Conservation (phyloP, 1,284 basidiomycete genomes). For the Stygiomarasmius scandens region DNA sequence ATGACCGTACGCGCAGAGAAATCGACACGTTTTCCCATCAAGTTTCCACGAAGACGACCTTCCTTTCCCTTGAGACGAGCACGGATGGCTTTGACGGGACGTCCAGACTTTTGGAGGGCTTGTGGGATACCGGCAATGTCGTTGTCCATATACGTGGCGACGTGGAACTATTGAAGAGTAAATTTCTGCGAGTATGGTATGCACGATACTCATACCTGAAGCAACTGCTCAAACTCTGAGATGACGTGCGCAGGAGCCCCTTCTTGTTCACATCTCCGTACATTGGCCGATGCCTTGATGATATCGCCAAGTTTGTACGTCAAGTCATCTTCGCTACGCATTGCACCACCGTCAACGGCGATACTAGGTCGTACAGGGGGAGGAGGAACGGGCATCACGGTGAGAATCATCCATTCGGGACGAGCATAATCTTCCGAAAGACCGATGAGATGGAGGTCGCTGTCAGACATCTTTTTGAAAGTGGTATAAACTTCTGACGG, state of each 20-base stretch:
- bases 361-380: conserved; percentile 98
- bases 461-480: conserved; percentile 90
- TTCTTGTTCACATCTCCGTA: conserved; percentile 93
- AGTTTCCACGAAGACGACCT: conserved; percentile 94
- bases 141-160: conserved; percentile 99
- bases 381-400: conserved; percentile 96
- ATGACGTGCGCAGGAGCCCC: conserved; percentile 97
- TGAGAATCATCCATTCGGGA: conserved; percentile 99
- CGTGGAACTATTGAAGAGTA: conserved; percentile 75
- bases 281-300: conserved; percentile 93
- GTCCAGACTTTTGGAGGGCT: conserved; percentile 95
- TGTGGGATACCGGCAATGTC: conserved; percentile 98
- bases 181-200: conserved; percentile 5
- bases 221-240: conserved; percentile 93
- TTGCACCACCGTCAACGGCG: conserved; percentile 92
- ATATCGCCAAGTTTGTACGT: conserved; percentile 99
- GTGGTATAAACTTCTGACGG: conserved; percentile 91
- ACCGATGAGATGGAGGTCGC: conserved; percentile 90
- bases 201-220: conserved; percentile 63
- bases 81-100: conserved; percentile 98
- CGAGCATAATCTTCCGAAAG: conserved; percentile 95
- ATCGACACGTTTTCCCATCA: conserved; percentile 99
- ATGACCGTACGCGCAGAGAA: conserved; percentile 99
- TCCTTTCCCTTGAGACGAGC: conserved; percentile 99
- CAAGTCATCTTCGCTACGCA: conserved; percentile 97